phyloP scores from a whole-genome alignment of 1,139 yeast genomes.

The Hansenula anomala region DNA sequence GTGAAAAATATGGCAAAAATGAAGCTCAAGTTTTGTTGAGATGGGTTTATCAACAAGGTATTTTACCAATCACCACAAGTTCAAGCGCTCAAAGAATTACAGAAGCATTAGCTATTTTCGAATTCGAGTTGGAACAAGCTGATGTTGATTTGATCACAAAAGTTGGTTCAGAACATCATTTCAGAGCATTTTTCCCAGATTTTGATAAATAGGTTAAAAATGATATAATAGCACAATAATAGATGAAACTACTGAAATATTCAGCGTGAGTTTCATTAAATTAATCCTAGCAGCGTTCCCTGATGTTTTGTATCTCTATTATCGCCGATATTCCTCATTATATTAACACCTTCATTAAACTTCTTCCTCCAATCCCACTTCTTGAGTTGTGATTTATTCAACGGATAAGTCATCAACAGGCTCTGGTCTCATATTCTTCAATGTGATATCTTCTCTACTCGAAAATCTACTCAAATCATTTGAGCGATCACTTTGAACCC shows the following conservation, averaged over 20 bases:
- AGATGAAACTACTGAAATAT: too few species aligned
- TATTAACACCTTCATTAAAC: too few species aligned
- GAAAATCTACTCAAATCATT: conserved; percentile 21
- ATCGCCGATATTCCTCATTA: too few species aligned
- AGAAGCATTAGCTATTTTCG: conserved; percentile 38
- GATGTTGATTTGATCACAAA: conserved; percentile 29
- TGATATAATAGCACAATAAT: too few species aligned
- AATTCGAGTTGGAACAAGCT: conserved; percentile 29
- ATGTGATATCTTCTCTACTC: conserved; percentile 18
- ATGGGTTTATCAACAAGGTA: conserved; percentile 35
- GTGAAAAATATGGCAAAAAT: conserved; percentile 29
- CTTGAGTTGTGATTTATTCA: too few species aligned
- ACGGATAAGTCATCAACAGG: conserved; percentile 19
- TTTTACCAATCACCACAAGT: conserved; percentile 44
- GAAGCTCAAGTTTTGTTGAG: conserved; percentile 33
- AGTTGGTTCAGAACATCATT: conserved; percentile 19
- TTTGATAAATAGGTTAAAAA: conserved; percentile 5
- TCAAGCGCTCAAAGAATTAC: conserved; percentile 37
- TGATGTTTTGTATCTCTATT: too few species aligned
- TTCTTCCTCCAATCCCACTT: too few species aligned
- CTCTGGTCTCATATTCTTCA: conserved; percentile 15
- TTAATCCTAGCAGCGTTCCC: neutral
- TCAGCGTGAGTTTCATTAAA: too few species aligned
- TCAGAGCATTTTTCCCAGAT: conserved; percentile 29
- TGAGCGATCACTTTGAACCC: conserved; percentile 9